Percentiles rank a stretch among this genome's conserved stretches.
Conservation (phyloP, 2,329 filamentous ascomycete genomes). For the Conoideocrella luteorostrata region DNA sequence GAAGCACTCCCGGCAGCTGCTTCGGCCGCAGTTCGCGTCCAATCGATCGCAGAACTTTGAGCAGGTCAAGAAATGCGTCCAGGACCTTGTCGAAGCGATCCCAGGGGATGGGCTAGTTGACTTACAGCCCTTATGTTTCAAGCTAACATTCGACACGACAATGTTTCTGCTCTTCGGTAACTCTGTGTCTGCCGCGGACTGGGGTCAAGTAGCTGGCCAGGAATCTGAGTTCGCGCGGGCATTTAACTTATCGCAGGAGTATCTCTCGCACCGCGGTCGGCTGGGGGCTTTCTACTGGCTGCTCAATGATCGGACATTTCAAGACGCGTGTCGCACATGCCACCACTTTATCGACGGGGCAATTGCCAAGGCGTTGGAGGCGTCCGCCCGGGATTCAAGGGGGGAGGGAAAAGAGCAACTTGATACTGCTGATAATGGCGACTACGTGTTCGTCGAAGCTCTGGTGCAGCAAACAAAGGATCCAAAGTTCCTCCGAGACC, state of each 20-base stretch:
- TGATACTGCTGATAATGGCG: background rate
- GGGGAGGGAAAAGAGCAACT: background rate
- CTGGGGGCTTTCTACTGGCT: constrained; percentile 9
- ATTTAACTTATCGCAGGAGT: constrained; percentile 9
- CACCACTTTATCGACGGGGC: constrained; percentile 8
- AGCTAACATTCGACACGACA: constrained; percentile 37
- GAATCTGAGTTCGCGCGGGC: constrained; percentile 13
- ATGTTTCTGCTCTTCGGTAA: constrained; percentile 53
- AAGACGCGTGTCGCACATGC: constrained; percentile 6
- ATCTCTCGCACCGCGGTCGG: constrained; percentile 9
- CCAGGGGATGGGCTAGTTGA: constrained; percentile 22
- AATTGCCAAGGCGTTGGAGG: constrained; percentile 1
- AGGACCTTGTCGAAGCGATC: constrained; percentile 7
- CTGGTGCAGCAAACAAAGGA: constrained; percentile 12
- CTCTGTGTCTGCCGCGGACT: constrained; percentile 23
- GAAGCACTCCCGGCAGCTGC: constrained; percentile 29
- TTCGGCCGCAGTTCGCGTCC: constrained; percentile 18
- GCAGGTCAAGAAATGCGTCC: constrained; percentile 17
- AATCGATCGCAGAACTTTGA: constrained; percentile 15
- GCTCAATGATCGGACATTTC: constrained; percentile 5
- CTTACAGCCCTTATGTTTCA: constrained; percentile 38
- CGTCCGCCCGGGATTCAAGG: background rate
- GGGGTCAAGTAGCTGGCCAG: constrained; percentile 3
- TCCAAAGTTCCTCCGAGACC: constrained; percentile 9
- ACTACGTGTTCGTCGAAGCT: constrained; percentile 12